Percentiles rank a stretch among this genome's conserved stretches.
phyloP scores from a whole-genome alignment of 2,329 filamentous ascomycete species.

The Trichothecium sympodiale region DNA sequence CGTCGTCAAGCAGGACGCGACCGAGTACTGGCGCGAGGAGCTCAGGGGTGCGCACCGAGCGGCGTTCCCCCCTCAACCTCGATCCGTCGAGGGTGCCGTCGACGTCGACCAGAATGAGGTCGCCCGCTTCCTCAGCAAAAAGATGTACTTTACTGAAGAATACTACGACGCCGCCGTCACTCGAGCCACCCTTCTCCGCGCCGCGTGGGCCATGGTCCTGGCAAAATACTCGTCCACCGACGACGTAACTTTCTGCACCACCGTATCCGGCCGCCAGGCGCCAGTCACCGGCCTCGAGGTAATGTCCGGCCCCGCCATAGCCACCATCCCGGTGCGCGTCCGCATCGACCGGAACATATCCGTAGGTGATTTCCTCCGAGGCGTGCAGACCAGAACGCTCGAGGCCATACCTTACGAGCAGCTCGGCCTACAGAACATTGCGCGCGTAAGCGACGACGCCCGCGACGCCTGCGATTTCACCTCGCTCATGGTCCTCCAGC shows the following conservation, averaged over 20 bases:
- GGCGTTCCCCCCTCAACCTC: neutral
- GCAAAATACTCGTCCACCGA: constrained; percentile 20
- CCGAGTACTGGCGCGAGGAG: neutral
- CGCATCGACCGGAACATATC: neutral
- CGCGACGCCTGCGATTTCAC: constrained; percentile 8
- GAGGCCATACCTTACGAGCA: constrained; percentile 8
- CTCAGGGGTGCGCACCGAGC: constrained; percentile 1
- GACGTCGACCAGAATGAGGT: neutral
- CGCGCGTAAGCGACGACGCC: constrained; percentile 5
- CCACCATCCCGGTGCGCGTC: constrained; percentile 1
- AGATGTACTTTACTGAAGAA: neutral
- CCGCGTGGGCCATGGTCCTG: constrained; percentile 16
- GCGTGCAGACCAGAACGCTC: constrained; percentile 3
- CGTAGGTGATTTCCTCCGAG: constrained; percentile 1
- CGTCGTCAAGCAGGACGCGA: neutral
- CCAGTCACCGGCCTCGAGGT: constrained; percentile 7
- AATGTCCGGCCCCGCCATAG: constrained; percentile 5
- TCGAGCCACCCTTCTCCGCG: constrained; percentile 10
- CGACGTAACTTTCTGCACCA: constrained; percentile 24
- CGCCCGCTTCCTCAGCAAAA: neutral
- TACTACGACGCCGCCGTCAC: constrained; percentile 3
- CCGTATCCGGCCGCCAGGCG: constrained; percentile 1
- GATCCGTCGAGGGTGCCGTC: no score
- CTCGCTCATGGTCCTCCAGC: constrained; percentile 8
- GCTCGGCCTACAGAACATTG: constrained; percentile 10